Evolutionary conservation across 495 filamentous ascomycete species (phyloP).

Genomic region (Hamigera avellanea): DNA sequence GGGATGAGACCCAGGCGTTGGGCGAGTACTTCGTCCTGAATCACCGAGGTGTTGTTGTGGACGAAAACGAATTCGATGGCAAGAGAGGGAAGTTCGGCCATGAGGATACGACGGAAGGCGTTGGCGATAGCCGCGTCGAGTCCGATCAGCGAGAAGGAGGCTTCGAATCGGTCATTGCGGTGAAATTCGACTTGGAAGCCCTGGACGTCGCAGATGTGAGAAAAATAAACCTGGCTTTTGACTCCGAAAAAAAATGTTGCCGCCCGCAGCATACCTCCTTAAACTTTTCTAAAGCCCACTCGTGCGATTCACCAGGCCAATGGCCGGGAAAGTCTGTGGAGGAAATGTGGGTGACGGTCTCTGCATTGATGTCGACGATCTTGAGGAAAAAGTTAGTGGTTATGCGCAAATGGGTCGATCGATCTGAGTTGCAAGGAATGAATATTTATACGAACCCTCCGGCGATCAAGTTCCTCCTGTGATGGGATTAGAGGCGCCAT

Average conservation of each 20-base stretch:
- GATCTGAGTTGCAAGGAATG: neutral
- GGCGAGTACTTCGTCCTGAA: slow-evolving; percentile 93
- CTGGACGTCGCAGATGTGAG: slow-evolving; percentile 18
- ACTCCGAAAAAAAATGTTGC: neutral
- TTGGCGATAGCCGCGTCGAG: slow-evolving; percentile 90
- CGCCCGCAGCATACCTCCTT: slow-evolving; percentile 29
- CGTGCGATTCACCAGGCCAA: slow-evolving; percentile 81
- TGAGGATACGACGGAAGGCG: slow-evolving; percentile 92
- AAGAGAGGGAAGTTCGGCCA: slow-evolving; percentile 87
- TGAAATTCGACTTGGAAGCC: slow-evolving; percentile 70
- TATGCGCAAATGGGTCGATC: neutral
- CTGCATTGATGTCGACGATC: slow-evolving; percentile 75
- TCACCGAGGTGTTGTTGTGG: slow-evolving; percentile 89
- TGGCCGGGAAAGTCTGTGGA: slow-evolving; percentile 85
- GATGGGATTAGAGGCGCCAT: slow-evolving; percentile 40
- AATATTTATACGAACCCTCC: slow-evolving; percentile 29
- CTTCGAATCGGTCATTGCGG: slow-evolving; percentile 59
- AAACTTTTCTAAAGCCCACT: slow-evolving; percentile 74
- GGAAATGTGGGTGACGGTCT: slow-evolving; percentile 79
- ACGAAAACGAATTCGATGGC: slow-evolving; percentile 90
- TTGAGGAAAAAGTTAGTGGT: slow-evolving; percentile 32
- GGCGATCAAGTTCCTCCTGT: slow-evolving; percentile 36
- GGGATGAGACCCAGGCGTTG: slow-evolving; percentile 85
- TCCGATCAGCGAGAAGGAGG: slow-evolving; percentile 83
- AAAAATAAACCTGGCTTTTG: too few relatives aligned